Conservation (phyloP, 78 protist species). For the Polysphondylium violaceum region DNA sequence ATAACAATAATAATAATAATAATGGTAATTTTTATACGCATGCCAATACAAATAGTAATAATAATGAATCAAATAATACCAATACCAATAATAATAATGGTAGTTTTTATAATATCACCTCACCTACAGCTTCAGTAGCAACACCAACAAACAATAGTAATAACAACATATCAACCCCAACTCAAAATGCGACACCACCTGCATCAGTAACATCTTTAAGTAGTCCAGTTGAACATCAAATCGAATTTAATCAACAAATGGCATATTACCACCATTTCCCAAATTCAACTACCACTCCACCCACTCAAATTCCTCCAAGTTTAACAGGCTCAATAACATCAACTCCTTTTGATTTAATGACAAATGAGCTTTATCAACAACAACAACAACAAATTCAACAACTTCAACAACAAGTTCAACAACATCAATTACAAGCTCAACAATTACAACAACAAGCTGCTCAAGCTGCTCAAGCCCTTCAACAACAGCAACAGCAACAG, state of each 20-base stretch:
- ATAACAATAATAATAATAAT: not conserved
- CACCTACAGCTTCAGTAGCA: not conserved
- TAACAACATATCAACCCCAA: slow-evolving; percentile 10
- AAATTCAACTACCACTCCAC: not conserved
- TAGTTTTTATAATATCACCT: not conserved
- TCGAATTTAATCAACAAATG: not conserved
- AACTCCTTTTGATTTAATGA: not conserved
- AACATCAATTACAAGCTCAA: not conserved
- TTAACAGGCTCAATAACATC: not conserved
- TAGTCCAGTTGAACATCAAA: not conserved
- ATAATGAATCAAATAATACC: not conserved
- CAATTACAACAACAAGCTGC: slow-evolving; percentile 12
- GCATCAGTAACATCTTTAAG: not conserved
- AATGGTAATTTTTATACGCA: not conserved
- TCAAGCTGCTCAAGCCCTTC: too few relatives aligned
- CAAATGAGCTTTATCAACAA: too few relatives aligned
- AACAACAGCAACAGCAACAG: too few relatives aligned
- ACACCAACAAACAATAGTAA: not conserved
- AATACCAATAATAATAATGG: not conserved
- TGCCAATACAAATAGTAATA: slow-evolving; percentile 7
- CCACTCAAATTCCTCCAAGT: not conserved
- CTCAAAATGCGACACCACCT: not conserved
- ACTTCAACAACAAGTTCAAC: slow-evolving; percentile 6
- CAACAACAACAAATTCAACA: slow-evolving; percentile 7
- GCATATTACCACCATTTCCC: not conserved